Evolutionary conservation across 23 red algal species (phyloP).

Genomic region (Gracilaria domingensis): DNA sequence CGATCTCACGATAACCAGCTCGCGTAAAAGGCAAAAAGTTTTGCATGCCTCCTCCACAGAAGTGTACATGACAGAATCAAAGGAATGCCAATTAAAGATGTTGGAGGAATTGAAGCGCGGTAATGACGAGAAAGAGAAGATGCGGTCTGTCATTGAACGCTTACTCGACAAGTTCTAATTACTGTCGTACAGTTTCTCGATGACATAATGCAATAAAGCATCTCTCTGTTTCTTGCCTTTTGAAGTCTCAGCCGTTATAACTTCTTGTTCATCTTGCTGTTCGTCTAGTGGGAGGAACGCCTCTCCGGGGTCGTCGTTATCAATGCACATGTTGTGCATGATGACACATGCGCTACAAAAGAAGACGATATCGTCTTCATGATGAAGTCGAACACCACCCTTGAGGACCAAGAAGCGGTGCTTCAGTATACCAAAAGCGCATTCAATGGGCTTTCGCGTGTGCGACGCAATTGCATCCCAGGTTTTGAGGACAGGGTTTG

Average conservation of each 20-base stretch:
- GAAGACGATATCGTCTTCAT: no score
- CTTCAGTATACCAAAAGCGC: slow-evolving; percentile 56
- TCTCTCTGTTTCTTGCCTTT: slow-evolving; percentile 13
- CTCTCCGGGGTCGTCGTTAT: background rate
- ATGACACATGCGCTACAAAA: no score
- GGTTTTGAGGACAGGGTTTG: no score
- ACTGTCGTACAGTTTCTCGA: background rate
- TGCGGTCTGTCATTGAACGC: no score
- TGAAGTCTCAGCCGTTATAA: slow-evolving; percentile 11
- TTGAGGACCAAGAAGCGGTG: slow-evolving; percentile 1
- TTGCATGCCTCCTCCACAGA: background rate
- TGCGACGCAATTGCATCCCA: no score
- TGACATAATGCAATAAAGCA: slow-evolving; percentile 24
- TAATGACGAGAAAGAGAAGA: no score
- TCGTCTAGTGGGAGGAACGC: background rate
- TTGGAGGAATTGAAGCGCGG: no score
- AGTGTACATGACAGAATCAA: background rate
- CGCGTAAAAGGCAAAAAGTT: background rate
- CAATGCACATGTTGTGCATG: slow-evolving; percentile 29
- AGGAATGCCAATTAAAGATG: background rate
- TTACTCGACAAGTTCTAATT: no score
- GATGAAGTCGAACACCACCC: no score
- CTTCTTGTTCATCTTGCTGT: no score
- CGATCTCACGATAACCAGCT: no score
- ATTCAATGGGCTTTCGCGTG: slow-evolving; percentile 33